Evolutionary conservation across 345 rosid species (phyloP), one percentile per base, ranked within the genome.

Genomic region (Pistacia integerrima): DNA sequence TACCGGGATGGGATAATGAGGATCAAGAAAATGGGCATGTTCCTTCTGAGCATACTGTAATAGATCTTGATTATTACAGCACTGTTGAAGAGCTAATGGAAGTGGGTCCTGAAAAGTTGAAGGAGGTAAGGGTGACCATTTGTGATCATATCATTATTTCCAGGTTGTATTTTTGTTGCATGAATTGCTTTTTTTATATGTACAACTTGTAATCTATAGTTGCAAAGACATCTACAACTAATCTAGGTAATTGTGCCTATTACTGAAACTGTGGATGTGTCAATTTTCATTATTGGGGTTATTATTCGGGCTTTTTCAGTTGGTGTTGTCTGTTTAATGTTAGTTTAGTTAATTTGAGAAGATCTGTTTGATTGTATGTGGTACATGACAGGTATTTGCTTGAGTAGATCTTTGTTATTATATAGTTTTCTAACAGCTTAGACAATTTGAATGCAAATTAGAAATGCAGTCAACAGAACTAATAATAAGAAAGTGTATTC

Each of bases 1-100:
- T 90, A 57, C 78, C 76, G 79, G 97, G 90, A 30, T 92, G 95
- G 98, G 93, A 86, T 72, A 84, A 80, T 74, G 84, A 64, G 38
- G 80, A 58, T 73, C 84, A 79, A 78, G 97, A 88, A 85, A 93
- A 86, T 77, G 98, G 89, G 54, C 81, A 79, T 73, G 72, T 74
- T 77, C 75, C 82, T 41, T 64, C 82, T 56, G 87, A 87, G 70
- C 88, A 78, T 70, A 77, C 80, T 17, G 74, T 84, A 75, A 86
- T 94, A 74, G 95, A 97, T 84, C 97, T 97, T 80, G 97, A 92
- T 82, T 94, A 88, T 87, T 94, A 97, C 86, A 88, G 92, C 75
- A 84, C 97, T 35, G 90, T 88, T 51, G 99, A 92, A 82, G 99
- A 94, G 84, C 84, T 97, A 74, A 68, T 91, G 82, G 96, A 91